Conservation (phyloP, 495 filamentous ascomycete genomes). For the Podospora pseudopauciseta region DNA sequence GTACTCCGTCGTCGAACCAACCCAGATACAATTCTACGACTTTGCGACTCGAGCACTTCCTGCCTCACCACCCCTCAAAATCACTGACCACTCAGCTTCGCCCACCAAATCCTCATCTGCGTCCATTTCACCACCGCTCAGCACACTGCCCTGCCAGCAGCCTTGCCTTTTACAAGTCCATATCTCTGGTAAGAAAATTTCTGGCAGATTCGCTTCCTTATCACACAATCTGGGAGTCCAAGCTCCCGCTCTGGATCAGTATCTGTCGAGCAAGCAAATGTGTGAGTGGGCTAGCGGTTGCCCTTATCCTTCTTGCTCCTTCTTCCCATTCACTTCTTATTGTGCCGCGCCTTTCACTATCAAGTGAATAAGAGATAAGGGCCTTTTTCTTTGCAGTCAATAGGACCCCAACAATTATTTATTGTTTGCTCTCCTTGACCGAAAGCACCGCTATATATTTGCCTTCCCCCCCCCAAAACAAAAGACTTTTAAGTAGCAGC, state of each 20-base stretch:
- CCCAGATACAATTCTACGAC: background rate
- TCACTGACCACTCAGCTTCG: background rate
- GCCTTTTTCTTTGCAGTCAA: background rate
- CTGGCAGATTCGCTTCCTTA: background rate
- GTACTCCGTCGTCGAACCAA: background rate
- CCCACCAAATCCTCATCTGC: background rate
- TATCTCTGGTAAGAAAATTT: background rate
- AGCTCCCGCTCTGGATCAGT: background rate
- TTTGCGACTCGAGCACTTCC: background rate
- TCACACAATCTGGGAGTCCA: background rate
- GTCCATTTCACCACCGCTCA: background rate
- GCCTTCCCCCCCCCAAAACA: too few species aligned
- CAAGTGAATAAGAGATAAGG: background rate
- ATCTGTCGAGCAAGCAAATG: background rate
- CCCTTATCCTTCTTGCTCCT: background rate
- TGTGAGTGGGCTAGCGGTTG: background rate
- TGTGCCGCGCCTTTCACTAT: background rate
- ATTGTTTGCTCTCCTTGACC: background rate
- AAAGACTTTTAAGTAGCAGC: background rate
- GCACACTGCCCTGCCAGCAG: background rate
- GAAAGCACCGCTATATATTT: background rate
- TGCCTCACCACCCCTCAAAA: background rate
- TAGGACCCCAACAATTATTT: background rate
- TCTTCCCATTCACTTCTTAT: background rate
- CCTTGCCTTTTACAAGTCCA: background rate